These are phyloP conservation scores for Yamadazyma pseudoaaseri DNA, from an alignment of 1,139 yeast genomes.

Conservation along the genomic window DNA sequence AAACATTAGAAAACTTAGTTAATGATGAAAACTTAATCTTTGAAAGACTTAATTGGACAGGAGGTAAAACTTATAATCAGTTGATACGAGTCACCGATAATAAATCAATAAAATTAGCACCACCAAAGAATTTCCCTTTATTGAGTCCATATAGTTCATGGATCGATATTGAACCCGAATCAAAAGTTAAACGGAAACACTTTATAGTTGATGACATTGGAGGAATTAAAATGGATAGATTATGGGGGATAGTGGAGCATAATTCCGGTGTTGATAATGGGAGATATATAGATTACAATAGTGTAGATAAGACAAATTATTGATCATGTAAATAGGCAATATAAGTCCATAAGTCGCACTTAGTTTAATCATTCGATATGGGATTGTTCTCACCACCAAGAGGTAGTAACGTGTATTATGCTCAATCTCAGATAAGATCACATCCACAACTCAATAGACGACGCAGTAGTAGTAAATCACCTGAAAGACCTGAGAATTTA, in stretches of 20 bases:
- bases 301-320: neutral
- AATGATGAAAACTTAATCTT: slow-evolving; percentile 64
- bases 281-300: slow-evolving; percentile 32
- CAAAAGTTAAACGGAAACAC: slow-evolving; percentile 37
- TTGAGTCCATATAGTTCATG: slow-evolving; percentile 62
- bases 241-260: slow-evolving; percentile 77
- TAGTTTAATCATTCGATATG: slow-evolving; percentile 7
- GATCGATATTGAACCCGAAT: slow-evolving; percentile 38
- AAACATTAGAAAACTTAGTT: slow-evolving; percentile 60
- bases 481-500: slow-evolving; percentile 1
- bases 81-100: slow-evolving; percentile 50
- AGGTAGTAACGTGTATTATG: slow-evolving; percentile 10
- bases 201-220: slow-evolving; percentile 75
- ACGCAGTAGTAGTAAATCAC: slow-evolving; percentile 5
- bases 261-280: slow-evolving; percentile 70
- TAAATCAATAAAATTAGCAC: slow-evolving; percentile 37
- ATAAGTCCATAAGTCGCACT: slow-evolving; percentile 1
- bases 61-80: slow-evolving; percentile 64
- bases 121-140: slow-evolving; percentile 21
- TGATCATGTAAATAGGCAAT: neutral
- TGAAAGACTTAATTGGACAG: slow-evolving; percentile 67
- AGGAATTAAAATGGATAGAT: slow-evolving; percentile 78
- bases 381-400: slow-evolving; percentile 16
- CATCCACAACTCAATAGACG: slow-evolving; percentile 16
- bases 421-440: slow-evolving; percentile 13